Conservation (phyloP, 2,329 filamentous ascomycete species). For the Thelonectria olida region DNA sequence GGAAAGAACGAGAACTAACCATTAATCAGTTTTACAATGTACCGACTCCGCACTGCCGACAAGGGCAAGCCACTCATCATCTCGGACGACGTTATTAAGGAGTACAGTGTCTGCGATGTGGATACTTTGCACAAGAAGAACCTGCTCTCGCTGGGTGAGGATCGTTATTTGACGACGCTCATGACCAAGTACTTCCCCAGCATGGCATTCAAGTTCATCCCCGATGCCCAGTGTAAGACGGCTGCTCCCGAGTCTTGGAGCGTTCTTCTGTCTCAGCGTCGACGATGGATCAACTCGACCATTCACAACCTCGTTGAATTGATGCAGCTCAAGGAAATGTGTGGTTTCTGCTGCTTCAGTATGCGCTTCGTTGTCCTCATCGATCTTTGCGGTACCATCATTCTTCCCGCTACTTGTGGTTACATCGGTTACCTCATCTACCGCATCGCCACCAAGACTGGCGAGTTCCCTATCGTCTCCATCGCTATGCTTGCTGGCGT, state of each 20-base stretch:
- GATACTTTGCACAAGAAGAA: slow-evolving; percentile 99
- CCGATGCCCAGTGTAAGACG: slow-evolving; percentile 91
- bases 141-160: slow-evolving; percentile 89
- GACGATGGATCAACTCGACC: slow-evolving; percentile 99
- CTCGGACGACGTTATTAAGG: slow-evolving; percentile 83
- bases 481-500: slow-evolving; percentile 89
- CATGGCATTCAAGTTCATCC: slow-evolving; percentile 96
- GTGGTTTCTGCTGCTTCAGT: slow-evolving; percentile 98
- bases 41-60: slow-evolving; percentile 91
- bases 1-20: slow-evolving; percentile 40
- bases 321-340: slow-evolving; percentile 90
- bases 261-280: slow-evolving; percentile 94
- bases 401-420: slow-evolving; percentile 86
- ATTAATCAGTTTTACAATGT: slow-evolving; percentile 91
- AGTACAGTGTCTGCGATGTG: slow-evolving; percentile 88
- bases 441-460: slow-evolving; percentile 71
- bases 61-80: slow-evolving; percentile 96
- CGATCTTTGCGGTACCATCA: slow-evolving; percentile 91
- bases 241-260: slow-evolving; percentile 95
- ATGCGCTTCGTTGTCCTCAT: slow-evolving; percentile 98
- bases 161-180: slow-evolving; percentile 95
- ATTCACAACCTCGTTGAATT: slow-evolving; percentile 96
- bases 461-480: slow-evolving; percentile 86
- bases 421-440: slow-evolving; percentile 93
- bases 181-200: slow-evolving; percentile 98